phyloP scores from a whole-genome alignment of 371 early-diverging fungal genomes.

The Mortierella sp. region DNA sequence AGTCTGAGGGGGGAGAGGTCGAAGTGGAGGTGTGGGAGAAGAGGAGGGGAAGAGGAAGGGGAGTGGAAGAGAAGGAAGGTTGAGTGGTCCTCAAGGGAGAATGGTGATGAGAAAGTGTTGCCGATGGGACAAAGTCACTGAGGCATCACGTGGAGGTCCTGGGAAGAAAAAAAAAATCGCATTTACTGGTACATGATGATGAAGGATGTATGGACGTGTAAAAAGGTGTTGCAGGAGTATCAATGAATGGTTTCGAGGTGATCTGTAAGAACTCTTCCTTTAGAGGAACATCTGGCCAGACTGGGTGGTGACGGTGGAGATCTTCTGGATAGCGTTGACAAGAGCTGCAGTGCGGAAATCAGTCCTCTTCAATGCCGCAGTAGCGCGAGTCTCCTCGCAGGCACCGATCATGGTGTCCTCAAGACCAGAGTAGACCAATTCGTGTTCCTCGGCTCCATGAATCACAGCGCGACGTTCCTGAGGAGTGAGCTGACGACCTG shows the following conservation, averaged over 20 bases:
- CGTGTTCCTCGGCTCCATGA: constrained; percentile 92
- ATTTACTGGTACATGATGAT: too few relatives aligned
- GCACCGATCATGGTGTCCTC: constrained; percentile 92
- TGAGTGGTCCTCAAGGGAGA: too few relatives aligned
- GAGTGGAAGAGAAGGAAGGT: constrained; percentile 7
- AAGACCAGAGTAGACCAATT: constrained; percentile 90
- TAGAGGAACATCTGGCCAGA: constrained; percentile 84
- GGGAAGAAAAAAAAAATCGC: too few relatives aligned
- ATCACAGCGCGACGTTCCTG: constrained; percentile 83
- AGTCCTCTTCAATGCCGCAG: constrained; percentile 69
- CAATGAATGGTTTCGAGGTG: background rate
- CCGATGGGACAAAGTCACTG: too few relatives aligned
- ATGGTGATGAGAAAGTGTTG: background rate
- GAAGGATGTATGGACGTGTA: too few relatives aligned
- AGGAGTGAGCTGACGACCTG: constrained; percentile 78
- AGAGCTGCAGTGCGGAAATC: constrained; percentile 90
- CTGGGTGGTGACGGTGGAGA: constrained; percentile 80
- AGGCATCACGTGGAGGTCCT: too few relatives aligned
- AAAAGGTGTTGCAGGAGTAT: background rate
- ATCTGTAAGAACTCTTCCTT: constrained; percentile 11
- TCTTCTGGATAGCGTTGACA: constrained; percentile 89
- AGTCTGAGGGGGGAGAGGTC: constrained; percentile 5
- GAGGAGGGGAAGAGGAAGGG: background rate
- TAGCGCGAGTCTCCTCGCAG: constrained; percentile 75
- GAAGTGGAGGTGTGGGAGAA: background rate